phyloP scores from a whole-genome alignment of 1,284 basidiomycete genomes.

The Coniferiporia sulphurascens region DNA sequence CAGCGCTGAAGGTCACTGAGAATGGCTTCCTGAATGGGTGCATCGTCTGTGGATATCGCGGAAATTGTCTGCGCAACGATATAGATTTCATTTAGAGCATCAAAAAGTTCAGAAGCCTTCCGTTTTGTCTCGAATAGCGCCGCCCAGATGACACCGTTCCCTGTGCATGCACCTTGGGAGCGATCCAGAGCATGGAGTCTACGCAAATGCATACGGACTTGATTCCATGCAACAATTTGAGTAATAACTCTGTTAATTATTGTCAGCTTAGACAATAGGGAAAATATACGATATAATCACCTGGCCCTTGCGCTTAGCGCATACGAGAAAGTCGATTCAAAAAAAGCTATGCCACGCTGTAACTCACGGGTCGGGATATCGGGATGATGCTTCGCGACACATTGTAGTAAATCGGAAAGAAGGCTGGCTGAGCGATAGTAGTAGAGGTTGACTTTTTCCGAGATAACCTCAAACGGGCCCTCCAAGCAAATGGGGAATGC shows the following conservation, averaged over 20 bases:
- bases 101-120: not conserved
- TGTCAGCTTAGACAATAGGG: not conserved
- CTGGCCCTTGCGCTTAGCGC: conserved; percentile 44
- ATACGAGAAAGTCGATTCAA: conserved; percentile 74
- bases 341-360: conserved; percentile 70
- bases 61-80: not conserved
- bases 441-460: conserved; percentile 56
- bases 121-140: not conserved
- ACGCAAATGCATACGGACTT: not conserved
- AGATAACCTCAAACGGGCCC: conserved; percentile 20
- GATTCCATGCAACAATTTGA: not conserved
- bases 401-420: conserved; percentile 65
- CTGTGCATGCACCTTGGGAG: not conserved
- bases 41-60: not conserved
- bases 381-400: conserved; percentile 67
- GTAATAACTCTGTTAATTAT: not conserved
- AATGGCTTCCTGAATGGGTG: not conserved
- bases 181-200: not conserved
- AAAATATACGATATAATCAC: conserved; percentile 30
- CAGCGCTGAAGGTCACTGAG: conserved; percentile 1
- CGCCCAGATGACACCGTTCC: not conserved
- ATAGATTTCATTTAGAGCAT: not conserved
- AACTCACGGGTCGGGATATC: conserved; percentile 87
- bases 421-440: conserved; percentile 65
- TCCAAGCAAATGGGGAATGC: conserved; percentile 28